Evolutionary conservation across 345 rosid genomes (phyloP).

Genomic region (Geranium rotundifolium): DNA sequence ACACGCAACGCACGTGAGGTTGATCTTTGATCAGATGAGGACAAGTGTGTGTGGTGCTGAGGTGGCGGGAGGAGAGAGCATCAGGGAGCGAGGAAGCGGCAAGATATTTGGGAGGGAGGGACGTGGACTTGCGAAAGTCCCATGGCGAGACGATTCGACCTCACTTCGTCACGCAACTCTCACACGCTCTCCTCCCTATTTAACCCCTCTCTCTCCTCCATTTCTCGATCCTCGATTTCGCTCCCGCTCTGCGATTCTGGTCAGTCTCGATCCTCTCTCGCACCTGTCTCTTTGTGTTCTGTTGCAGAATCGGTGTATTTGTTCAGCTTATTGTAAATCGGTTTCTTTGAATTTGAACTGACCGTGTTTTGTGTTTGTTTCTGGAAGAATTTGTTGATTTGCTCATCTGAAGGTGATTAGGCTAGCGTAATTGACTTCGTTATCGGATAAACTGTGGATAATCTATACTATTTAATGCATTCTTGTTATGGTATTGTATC

Average conservation of each 20-base stretch:
- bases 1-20: no score
- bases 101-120: slow-evolving; percentile 32
- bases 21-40: no score
- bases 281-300: neutral
- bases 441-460: no score
- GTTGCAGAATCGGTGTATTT: neutral
- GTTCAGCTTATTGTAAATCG: no score
- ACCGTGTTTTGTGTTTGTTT: no score
- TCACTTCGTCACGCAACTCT: slow-evolving; percentile 53
- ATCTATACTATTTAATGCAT: no score
- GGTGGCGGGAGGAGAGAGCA: neutral
- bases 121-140: slow-evolving; percentile 45
- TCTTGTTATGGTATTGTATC: no score
- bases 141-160: slow-evolving; percentile 36
- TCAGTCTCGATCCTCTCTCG: neutral
- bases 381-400: no score
- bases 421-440: no score
- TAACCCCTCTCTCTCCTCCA: neutral
- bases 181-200: slow-evolving; percentile 35
- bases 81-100: slow-evolving; percentile 1
- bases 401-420: no score
- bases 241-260: neutral
- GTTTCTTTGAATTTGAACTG: no score
- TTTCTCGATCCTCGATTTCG: neutral
- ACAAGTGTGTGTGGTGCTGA: no score